Evolutionary conservation across 495 filamentous ascomycete species (phyloP), one percentile per base, ranked within the genome.

Genomic region (Astrocystis sublimbata): DNA sequence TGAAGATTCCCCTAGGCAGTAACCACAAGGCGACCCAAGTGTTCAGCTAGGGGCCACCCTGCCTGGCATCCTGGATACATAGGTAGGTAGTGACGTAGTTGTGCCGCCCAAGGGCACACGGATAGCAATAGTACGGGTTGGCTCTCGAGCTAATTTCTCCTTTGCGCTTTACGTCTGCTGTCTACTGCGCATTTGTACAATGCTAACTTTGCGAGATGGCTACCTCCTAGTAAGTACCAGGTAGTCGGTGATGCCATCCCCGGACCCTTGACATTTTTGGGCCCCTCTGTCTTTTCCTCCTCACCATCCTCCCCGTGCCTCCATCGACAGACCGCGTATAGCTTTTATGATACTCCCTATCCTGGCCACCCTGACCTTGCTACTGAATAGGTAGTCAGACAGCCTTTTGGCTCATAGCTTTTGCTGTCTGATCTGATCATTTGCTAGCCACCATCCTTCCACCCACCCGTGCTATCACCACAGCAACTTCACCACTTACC

Each of bases 81-180:
- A 38, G 24, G 51, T 31, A 28, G 10, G 19, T 51, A n/a, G 50
- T 62, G 60, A 62, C 60, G 60, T 62, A 62, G 59, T 61, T 62
- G 51, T 56, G 50, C 60, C 60, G 60, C 60, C 49, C 56, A n/a
- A 61, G 50, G 36, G 55, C 47, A 46, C 60, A 56, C 60, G 56
- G 56, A 36, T 49, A 49, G 50, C 42, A 49, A 30, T 36, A 46
- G 50, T 40, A 47, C 30, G 21, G 46, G 3, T 28, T 30, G 47
- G 47, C 41, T 47, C 28, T 5, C 40, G 42, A 30, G 42, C 33
- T 49, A 58, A 58, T 38, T 58, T 49, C 43, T 56, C n/a, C 24
- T 35, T 17, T 30, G 35, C 42, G 23, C 57, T 40, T 53, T 53
- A 41, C 53, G 26, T 45, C 46, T 33, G 21, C 5, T 6, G 30